Percentiles rank a stretch among this genome's conserved stretches.
Conservation (phyloP, 164 flowering plant species). For the Warburgia ugandensis region DNA sequence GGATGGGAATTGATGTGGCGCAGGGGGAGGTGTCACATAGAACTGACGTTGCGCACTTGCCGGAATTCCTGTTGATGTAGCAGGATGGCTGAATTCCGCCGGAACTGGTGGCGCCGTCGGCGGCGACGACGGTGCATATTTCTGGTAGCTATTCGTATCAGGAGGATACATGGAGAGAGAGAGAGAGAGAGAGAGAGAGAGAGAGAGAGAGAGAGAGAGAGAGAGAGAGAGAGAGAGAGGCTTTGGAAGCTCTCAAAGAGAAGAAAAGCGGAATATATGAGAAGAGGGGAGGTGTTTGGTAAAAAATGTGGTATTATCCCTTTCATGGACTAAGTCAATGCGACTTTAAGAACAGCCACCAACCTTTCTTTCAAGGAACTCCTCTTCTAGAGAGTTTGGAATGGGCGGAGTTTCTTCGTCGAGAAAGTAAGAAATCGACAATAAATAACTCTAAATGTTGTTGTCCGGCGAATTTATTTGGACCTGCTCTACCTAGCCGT, state of each 20-base stretch:
- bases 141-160: background rate
- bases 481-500: no score
- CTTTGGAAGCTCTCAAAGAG: background rate
- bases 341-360: no score
- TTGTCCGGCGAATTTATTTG: no score
- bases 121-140: background rate
- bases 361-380: no score
- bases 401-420: no score
- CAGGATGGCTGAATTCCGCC: background rate
- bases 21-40: background rate
- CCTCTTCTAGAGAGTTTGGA: no score
- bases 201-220: constrained; percentile 4
- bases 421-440: no score
- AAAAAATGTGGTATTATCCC: no score
- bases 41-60: background rate
- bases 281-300: background rate
- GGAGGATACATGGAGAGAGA: background rate
- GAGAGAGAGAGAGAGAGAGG: background rate
- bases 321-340: no score
- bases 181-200: constrained; percentile 2
- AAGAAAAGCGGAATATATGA: background rate
- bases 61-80: background rate
- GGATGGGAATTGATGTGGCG: background rate
- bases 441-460: no score
- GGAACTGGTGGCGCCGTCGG: background rate